Evolutionary conservation across 2,329 filamentous ascomycete species (phyloP), one percentile per base, ranked within the genome.

Genomic region (Phialophora verrucosa): DNA sequence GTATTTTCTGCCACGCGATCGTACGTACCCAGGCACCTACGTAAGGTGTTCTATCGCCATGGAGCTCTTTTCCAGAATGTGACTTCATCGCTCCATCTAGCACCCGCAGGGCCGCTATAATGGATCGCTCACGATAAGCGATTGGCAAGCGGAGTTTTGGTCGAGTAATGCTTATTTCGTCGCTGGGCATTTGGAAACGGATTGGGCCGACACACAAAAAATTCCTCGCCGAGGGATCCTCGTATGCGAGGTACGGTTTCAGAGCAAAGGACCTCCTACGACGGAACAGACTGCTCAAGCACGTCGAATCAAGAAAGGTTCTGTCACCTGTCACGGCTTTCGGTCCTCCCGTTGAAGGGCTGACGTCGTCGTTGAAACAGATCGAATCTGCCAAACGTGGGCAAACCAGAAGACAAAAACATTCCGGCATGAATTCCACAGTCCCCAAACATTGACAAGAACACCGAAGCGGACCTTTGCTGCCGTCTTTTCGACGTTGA

Each of bases 111-210:
- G 11, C 49, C 49, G 38, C 14, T 44, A n/a, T 8, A n/a, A 51
- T 29, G 25, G 49, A 51, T 51, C 49, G 20, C 11, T 23, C 49
- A 51, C 20, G 20, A 51, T 51, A 51, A 51, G 49, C 49, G 49
- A 51, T 51, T 51, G 49, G 49, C 25, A 17, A 29, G 20, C 20
- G 49, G 20, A 25, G 25, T 51, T 51, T 51, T 29, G 49, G 3
- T 51, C 49, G 23, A 14, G 49, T 51, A 51, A 51, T 51, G 49
- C 49, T 51, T 51, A 51, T 27, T 51, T 29, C 10, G 49, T 44
- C 17, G 38, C 38, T 44, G 38, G 17, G 38, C 38, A 8, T n/a
- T n/a, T 44, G 38, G 38, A n/a, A 20, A 7, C 38, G 38, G 38
- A n/a, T n/a, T 44, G 14, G n/a, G 38, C 38, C 38, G 38, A 44